A percentile compares a stretch with the other conserved stretches of the same genome.
These are phyloP conservation scores for Cylindrodendrum hubeiense DNA, from an alignment of 2,329 filamentous ascomycete species.

Conservation along the genomic window DNA sequence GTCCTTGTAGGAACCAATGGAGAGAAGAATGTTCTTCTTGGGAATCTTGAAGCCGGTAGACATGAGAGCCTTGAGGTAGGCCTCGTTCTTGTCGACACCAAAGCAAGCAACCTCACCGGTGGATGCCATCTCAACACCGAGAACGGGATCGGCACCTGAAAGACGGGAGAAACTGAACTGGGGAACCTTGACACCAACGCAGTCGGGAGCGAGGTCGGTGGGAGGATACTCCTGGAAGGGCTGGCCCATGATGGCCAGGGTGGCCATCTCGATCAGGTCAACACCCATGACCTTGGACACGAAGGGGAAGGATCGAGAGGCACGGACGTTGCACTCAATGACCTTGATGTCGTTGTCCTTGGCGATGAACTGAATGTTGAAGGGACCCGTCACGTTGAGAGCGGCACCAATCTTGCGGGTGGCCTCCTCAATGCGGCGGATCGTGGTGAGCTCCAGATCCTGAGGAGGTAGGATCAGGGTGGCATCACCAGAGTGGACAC, in stretches of 20 bases:
- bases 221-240: slow-evolving; percentile 87
- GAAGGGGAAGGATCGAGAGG: slow-evolving; percentile 96
- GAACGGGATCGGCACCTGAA: slow-evolving; percentile 93
- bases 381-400: slow-evolving; percentile 94
- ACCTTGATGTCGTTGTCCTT: slow-evolving; percentile 99
- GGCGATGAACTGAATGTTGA: slow-evolving; percentile 99
- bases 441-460: slow-evolving; percentile 90
- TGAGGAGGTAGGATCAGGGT: slow-evolving; percentile 95
- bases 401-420: slow-evolving; percentile 95
- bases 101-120: slow-evolving; percentile 99
- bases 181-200: slow-evolving; percentile 96
- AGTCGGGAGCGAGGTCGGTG: slow-evolving; percentile 80
- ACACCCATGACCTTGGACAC: slow-evolving; percentile 99
- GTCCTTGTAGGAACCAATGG: slow-evolving; percentile 97
- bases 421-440: slow-evolving; percentile 91
- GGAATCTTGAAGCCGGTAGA: slow-evolving; percentile 97
- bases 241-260: slow-evolving; percentile 92
- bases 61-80: slow-evolving; percentile 95
- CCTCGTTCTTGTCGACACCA: slow-evolving; percentile 95
- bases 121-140: slow-evolving; percentile 99
- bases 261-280: slow-evolving; percentile 98
- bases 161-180: slow-evolving; percentile 99
- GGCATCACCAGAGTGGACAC: slow-evolving; percentile 97
- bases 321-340: slow-evolving; percentile 98
- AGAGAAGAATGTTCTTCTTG: slow-evolving; percentile 94